These are phyloP conservation scores for Monilinia fructigena DNA, from an alignment of 2,329 filamentous ascomycete species.

Conservation along the genomic window DNA sequence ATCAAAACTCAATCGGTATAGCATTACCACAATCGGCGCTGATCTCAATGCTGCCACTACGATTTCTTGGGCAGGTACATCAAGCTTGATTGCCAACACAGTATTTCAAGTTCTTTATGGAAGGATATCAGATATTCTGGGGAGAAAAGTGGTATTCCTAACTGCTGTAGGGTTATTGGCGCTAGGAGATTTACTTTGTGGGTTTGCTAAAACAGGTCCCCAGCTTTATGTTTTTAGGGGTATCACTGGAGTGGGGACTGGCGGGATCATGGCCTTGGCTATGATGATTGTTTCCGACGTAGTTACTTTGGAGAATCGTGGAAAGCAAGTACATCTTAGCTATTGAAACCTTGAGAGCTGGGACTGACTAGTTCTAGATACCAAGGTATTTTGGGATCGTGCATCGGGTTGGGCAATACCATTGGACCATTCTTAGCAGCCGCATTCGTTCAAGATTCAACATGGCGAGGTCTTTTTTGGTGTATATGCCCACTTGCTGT, in stretches of 20 bases:
- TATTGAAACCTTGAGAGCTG: background rate
- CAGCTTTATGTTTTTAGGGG: slow-evolving; percentile 63
- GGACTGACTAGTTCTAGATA: slow-evolving; percentile 35
- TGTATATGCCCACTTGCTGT: slow-evolving; percentile 53
- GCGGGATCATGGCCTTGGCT: slow-evolving; percentile 57
- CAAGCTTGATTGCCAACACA: slow-evolving; percentile 56
- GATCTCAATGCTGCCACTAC: slow-evolving; percentile 48
- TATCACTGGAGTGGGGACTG: slow-evolving; percentile 59
- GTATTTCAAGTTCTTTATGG: slow-evolving; percentile 66
- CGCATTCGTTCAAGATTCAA: slow-evolving; percentile 42
- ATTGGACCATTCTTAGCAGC: slow-evolving; percentile 48
- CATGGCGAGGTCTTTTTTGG: slow-evolving; percentile 49
- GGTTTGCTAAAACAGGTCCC: slow-evolving; percentile 53
- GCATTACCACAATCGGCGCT: slow-evolving; percentile 51
- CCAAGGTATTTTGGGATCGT: slow-evolving; percentile 46
- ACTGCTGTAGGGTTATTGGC: slow-evolving; percentile 52
- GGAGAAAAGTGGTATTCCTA: slow-evolving; percentile 58
- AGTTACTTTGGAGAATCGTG: slow-evolving; percentile 57
- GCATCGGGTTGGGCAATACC: slow-evolving; percentile 45
- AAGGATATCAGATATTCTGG: slow-evolving; percentile 59
- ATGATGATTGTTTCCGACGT: slow-evolving; percentile 64
- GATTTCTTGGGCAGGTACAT: slow-evolving; percentile 56
- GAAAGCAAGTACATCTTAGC: slow-evolving; percentile 46
- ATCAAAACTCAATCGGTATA: slow-evolving; percentile 42
- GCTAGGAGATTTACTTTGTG: slow-evolving; percentile 58